phyloP scores from a whole-genome alignment of 2,329 filamentous ascomycete species.

The Phaeosphaeria sp. region DNA sequence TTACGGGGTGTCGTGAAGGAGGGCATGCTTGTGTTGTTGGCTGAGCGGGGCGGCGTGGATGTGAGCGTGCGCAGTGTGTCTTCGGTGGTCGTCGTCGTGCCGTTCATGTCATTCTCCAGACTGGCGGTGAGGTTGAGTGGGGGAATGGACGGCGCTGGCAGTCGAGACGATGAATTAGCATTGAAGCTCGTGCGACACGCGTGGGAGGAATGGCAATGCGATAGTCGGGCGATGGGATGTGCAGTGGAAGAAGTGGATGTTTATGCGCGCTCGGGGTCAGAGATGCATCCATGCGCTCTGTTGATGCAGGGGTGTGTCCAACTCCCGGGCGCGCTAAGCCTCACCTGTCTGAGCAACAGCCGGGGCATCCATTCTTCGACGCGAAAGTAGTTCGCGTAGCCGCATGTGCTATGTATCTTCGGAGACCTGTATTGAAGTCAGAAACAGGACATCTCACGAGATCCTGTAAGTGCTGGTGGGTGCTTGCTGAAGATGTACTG shows the following conservation, averaged over 20 bases:
- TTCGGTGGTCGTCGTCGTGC: constrained; percentile 19
- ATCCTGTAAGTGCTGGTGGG: background rate
- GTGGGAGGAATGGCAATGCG: constrained; percentile 4
- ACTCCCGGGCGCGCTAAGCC: constrained; percentile 13
- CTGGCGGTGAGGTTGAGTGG: constrained; percentile 23
- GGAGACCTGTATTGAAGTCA: background rate
- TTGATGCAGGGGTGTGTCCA: constrained; percentile 18
- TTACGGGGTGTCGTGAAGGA: constrained; percentile 38
- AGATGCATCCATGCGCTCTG: constrained; percentile 20
- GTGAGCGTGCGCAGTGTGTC: constrained; percentile 23
- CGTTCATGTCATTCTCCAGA: constrained; percentile 42
- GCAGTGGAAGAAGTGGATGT: constrained; percentile 14
- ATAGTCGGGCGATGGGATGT: constrained; percentile 15
- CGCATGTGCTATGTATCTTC: background rate
- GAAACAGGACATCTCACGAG: constrained; percentile 1
- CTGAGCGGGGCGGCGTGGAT: constrained; percentile 17
- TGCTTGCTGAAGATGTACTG: constrained; percentile 1
- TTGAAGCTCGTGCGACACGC: constrained; percentile 15
- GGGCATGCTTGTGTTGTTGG: constrained; percentile 32
- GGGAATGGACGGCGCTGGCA: constrained; percentile 28
- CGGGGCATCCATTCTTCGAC: constrained; percentile 9
- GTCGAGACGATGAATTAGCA: constrained; percentile 20
- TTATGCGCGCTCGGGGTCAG: constrained; percentile 24
- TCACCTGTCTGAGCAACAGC: constrained; percentile 15
- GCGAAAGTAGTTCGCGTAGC: background rate